Conservation (phyloP, 345 rosid genomes). For the Eucalyptus erythrocorys region DNA sequence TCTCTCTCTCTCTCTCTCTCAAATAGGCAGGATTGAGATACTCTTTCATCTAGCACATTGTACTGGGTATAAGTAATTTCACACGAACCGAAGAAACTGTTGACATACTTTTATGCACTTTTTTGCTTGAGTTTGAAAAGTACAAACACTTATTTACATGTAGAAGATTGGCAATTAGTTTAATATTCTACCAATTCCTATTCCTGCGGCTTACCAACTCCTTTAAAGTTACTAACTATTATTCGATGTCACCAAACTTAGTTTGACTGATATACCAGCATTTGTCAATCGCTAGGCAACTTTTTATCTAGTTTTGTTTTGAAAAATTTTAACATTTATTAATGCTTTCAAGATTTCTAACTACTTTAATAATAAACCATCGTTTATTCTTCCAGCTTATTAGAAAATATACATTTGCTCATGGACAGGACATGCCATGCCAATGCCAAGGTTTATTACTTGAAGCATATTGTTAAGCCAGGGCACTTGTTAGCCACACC, state of each 20-base stretch:
- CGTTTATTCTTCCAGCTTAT: no score
- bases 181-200: background rate
- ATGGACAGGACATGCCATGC: no score
- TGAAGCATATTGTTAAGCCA: no score
- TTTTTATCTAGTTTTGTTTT: no score
- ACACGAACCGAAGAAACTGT: background rate
- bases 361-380: no score
- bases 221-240: background rate
- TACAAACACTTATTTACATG: background rate
- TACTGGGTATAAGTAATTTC: background rate
- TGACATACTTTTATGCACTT: background rate
- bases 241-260: background rate
- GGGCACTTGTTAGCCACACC: no score
- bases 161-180: background rate
- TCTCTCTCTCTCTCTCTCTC: background rate
- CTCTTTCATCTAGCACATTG: background rate
- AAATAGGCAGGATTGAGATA: background rate
- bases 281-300: no score
- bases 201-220: background rate
- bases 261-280: background rate
- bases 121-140: background rate
- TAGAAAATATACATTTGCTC: no score
- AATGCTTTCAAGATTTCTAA: no score
- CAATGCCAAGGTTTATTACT: no score
- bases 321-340: no score